A percentile compares a stretch with the other conserved stretches of the same genome.
Conservation (phyloP, 2,329 filamentous ascomycete genomes). For the Aspergillus udagawae region DNA sequence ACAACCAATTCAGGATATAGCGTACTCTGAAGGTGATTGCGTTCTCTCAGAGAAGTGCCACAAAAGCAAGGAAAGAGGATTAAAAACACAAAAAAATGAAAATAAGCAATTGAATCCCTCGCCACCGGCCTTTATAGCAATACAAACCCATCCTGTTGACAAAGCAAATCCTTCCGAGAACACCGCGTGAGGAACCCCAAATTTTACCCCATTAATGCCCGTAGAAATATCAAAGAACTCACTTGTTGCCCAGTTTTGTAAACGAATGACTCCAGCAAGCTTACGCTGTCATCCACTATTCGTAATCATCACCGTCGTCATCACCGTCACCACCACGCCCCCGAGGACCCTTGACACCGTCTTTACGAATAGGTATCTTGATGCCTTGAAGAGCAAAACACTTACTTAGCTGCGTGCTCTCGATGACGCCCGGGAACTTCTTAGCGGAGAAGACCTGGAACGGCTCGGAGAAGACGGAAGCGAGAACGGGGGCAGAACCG, state of each 20-base stretch:
- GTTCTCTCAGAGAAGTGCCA: conserved; percentile 33
- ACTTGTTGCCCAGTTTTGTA: not conserved
- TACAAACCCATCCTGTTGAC: conserved; percentile 17
- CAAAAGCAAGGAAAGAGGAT: conserved; percentile 10
- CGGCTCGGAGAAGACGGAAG: conserved; percentile 77
- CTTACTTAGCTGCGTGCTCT: conserved; percentile 86
- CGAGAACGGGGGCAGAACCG: conserved; percentile 74
- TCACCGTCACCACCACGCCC: conserved; percentile 33
- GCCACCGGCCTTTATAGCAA: conserved; percentile 28
- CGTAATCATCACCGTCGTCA: conserved; percentile 30
- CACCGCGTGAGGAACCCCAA: conserved; percentile 22
- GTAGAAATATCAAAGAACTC: conserved; percentile 11
- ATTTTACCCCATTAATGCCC: conserved; percentile 18
- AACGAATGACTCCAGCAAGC: conserved; percentile 4
- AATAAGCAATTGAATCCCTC: conserved; percentile 11
- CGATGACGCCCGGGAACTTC: conserved; percentile 96
- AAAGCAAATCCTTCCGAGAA: conserved; percentile 19
- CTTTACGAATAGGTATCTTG: conserved; percentile 94
- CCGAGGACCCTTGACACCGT: conserved; percentile 54
- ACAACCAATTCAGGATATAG: not conserved
- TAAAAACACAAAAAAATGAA: conserved; percentile 10
- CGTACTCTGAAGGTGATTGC: not conserved
- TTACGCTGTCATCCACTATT: conserved; percentile 14
- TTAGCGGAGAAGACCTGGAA: conserved; percentile 97
- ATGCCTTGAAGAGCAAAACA: conserved; percentile 91